Evolutionary conservation across 306 rosid genomes (phyloP).

Genomic region (Pueraria montana): DNA sequence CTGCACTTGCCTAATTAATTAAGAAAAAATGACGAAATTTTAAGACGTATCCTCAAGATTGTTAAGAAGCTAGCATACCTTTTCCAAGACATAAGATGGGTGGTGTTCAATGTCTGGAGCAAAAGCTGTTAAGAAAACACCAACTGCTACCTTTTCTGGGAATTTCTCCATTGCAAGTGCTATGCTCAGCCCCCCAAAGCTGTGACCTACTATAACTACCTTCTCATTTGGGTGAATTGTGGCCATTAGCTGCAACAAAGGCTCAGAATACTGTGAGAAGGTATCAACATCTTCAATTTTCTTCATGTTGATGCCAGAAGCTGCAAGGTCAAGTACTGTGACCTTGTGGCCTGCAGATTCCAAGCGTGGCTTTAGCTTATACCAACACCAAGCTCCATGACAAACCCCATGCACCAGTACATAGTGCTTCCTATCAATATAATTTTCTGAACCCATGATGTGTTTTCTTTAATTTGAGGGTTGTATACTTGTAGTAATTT

Average conservation of each 20-base stretch:
- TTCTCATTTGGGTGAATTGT: constrained; percentile 55
- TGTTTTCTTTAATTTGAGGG: not conserved
- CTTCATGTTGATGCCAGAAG: constrained; percentile 62
- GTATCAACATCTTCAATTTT: constrained; percentile 59
- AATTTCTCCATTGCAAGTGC: constrained; percentile 74
- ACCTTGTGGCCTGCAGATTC: constrained; percentile 70
- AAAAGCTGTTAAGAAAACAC: constrained; percentile 75
- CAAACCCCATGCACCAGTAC: constrained; percentile 79
- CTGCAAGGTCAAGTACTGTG: constrained; percentile 63
- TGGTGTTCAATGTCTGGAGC: constrained; percentile 62
- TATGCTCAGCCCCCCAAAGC: constrained; percentile 73
- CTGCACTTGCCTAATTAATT: too few relatives aligned
- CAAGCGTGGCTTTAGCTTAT: constrained; percentile 71
- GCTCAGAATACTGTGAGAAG: constrained; percentile 55
- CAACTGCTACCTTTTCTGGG: constrained; percentile 60
- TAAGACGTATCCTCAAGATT: too few relatives aligned
- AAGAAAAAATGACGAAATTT: too few relatives aligned
- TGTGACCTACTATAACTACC: constrained; percentile 79
- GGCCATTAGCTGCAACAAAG: constrained; percentile 61
- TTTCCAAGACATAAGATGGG: constrained; percentile 61
- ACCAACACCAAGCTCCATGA: constrained; percentile 89
- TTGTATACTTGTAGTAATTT: too few relatives aligned
- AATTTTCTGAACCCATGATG: constrained; percentile 11
- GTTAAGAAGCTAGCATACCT: constrained; percentile 53
- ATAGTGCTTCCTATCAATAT: constrained; percentile 47